These are phyloP conservation scores for Komagataella ulmi DNA, from an alignment of 805 yeast genomes.

Conservation along the genomic window DNA sequence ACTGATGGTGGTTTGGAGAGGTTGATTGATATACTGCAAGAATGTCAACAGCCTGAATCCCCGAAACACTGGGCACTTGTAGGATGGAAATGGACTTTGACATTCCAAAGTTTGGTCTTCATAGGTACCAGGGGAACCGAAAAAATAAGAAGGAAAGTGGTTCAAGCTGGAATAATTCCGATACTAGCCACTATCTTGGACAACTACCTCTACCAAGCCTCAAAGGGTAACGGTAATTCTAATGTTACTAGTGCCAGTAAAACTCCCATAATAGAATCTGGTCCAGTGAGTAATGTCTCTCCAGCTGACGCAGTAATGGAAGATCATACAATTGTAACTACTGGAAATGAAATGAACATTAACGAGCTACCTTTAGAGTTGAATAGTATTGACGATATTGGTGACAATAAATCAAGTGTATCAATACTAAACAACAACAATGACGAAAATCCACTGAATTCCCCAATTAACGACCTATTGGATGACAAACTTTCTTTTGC, in stretches of 20 bases:
- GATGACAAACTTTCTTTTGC: neutral
- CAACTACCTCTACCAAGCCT: slow-evolving; percentile 39
- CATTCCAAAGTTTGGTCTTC: slow-evolving; percentile 83
- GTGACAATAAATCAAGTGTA: neutral
- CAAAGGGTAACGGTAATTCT: neutral
- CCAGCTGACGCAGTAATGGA: slow-evolving; percentile 1
- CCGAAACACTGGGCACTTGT: slow-evolving; percentile 32
- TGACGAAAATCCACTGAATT: neutral
- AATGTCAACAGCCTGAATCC: slow-evolving; percentile 36
- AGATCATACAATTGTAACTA: neutral
- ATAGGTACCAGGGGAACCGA: slow-evolving; percentile 93
- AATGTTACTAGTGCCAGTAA: neutral
- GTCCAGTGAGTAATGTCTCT: slow-evolving; percentile 4
- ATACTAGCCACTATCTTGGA: slow-evolving; percentile 86
- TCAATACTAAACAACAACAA: neutral
- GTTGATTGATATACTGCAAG: slow-evolving; percentile 72
- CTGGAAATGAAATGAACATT: neutral
- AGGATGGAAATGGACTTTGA: slow-evolving; percentile 97
- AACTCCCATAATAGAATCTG: slow-evolving; percentile 3
- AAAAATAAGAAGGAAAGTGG: slow-evolving; percentile 69
- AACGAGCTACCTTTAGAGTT: neutral
- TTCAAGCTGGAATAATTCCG: slow-evolving; percentile 85
- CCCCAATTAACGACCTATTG: neutral
- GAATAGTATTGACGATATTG: neutral
- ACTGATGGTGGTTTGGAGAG: slow-evolving; percentile 89